Conservation (phyloP, 495 filamentous ascomycete species). For the Xylaria scruposa region DNA sequence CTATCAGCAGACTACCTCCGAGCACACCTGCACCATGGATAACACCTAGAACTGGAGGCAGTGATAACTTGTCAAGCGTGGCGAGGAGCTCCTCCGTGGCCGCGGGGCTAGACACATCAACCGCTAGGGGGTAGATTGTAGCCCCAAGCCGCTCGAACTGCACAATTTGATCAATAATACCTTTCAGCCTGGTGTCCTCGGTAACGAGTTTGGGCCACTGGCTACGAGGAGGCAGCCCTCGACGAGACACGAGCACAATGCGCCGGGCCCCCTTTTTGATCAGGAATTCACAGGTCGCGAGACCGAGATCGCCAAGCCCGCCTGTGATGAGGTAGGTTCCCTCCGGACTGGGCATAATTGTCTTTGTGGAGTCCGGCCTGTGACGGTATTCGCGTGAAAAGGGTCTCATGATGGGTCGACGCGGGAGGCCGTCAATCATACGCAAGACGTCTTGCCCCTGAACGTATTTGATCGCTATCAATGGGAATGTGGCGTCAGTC, state of each 20-base stretch:
- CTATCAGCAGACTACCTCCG: constrained; percentile 45
- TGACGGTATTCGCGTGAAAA: constrained; percentile 33
- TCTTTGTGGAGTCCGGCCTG: constrained; percentile 30
- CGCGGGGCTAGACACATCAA: constrained; percentile 35
- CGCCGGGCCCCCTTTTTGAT: constrained; percentile 48
- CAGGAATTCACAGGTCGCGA: constrained; percentile 45
- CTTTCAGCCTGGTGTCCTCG: background rate
- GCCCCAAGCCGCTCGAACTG: constrained; percentile 40
- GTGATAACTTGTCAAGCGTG: constrained; percentile 30
- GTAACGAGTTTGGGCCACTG: constrained; percentile 25
- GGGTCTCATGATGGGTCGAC: constrained; percentile 40
- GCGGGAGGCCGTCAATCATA: constrained; percentile 44
- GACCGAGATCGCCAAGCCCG: constrained; percentile 53
- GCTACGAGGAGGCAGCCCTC: constrained; percentile 32
- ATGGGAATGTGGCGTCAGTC: constrained; percentile 37
- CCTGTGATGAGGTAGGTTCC: constrained; percentile 56
- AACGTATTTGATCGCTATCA: constrained; percentile 45
- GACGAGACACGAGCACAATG: constrained; percentile 47
- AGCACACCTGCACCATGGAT: constrained; percentile 57
- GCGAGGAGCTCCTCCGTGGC: constrained; percentile 25
- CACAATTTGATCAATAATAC: constrained; percentile 32
- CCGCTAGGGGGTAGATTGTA: constrained; percentile 28
- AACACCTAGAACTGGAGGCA: constrained; percentile 48
- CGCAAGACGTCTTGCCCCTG: constrained; percentile 44
- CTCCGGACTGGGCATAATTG: constrained; percentile 36